phyloP scores from a whole-genome alignment of 805 yeast species.

The Yamadazyma tumulicola region DNA sequence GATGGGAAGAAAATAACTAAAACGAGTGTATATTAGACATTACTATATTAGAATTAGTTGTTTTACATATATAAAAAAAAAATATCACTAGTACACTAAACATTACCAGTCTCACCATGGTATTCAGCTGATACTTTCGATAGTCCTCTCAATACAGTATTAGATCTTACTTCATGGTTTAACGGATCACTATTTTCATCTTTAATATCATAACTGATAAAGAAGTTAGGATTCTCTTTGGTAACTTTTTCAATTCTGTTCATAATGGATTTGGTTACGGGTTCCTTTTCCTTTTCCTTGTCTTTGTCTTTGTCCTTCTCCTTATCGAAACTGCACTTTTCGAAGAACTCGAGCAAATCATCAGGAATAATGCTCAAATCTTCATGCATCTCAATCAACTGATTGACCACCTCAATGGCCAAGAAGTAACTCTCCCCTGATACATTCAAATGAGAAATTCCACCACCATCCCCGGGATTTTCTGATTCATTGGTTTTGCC shows the following conservation, averaged over 20 bases:
- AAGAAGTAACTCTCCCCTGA: constrained; percentile 73
- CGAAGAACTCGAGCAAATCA: constrained; percentile 48
- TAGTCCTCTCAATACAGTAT: constrained; percentile 30
- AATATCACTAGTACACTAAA: too few species aligned
- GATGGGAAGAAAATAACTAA: background rate
- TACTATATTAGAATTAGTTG: background rate
- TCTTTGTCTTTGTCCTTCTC: constrained; percentile 7
- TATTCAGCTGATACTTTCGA: constrained; percentile 24
- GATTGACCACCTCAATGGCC: constrained; percentile 87
- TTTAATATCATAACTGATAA: constrained; percentile 16
- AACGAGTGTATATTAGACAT: background rate
- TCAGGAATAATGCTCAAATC: constrained; percentile 74
- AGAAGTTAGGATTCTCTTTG: constrained; percentile 31
- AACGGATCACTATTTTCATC: constrained; percentile 14
- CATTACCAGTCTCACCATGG: constrained; percentile 27
- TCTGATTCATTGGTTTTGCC: constrained; percentile 33
- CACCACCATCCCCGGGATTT: constrained; percentile 4
- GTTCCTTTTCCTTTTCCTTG: constrained; percentile 14
- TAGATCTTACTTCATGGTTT: constrained; percentile 25
- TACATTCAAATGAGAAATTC: constrained; percentile 17
- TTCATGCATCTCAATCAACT: constrained; percentile 76
- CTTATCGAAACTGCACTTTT: constrained; percentile 40
- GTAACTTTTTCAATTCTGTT: constrained; percentile 26
- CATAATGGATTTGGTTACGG: constrained; percentile 36
- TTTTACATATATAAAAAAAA: background rate